Evolutionary conservation across 352 stramenopile genomes (phyloP).

Genomic region (Globisporangium apiculatum): DNA sequence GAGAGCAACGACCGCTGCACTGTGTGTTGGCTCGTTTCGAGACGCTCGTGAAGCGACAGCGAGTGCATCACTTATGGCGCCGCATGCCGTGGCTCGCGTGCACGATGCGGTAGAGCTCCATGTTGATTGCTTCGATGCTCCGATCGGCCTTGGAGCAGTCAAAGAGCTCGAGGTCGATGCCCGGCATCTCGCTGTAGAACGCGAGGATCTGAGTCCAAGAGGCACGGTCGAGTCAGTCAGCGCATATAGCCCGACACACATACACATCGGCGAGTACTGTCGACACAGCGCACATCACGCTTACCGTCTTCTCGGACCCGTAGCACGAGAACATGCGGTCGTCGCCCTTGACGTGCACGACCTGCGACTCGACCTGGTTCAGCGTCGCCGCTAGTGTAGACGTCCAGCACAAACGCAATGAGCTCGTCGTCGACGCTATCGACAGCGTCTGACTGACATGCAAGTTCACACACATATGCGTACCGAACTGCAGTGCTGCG

Average conservation of each 20-base stretch:
- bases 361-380: constrained; percentile 77
- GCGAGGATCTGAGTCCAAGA: constrained; percentile 50
- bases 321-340: constrained; percentile 86
- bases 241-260: constrained; percentile 1
- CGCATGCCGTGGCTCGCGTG: constrained; percentile 31
- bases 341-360: constrained; percentile 77
- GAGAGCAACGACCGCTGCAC: too few relatives aligned
- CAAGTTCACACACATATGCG: background rate
- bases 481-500: constrained; percentile 75
- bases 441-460: too few relatives aligned
- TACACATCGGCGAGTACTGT: background rate
- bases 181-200: constrained; percentile 81
- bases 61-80: background rate
- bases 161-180: constrained; percentile 65
- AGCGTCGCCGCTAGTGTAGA: constrained; percentile 47
- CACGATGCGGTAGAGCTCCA: constrained; percentile 66
- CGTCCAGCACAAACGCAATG: background rate
- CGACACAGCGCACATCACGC: constrained; percentile 2
- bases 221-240: background rate
- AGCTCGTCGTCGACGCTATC: background rate
- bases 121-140: constrained; percentile 62
- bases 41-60: too few relatives aligned
- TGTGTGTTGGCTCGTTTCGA: too few relatives aligned
- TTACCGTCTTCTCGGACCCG: constrained; percentile 59
- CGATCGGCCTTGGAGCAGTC: constrained; percentile 78